Evolutionary conservation across 495 filamentous ascomycete species (phyloP).

Genomic region (Hypomontagnella monticulosa): DNA sequence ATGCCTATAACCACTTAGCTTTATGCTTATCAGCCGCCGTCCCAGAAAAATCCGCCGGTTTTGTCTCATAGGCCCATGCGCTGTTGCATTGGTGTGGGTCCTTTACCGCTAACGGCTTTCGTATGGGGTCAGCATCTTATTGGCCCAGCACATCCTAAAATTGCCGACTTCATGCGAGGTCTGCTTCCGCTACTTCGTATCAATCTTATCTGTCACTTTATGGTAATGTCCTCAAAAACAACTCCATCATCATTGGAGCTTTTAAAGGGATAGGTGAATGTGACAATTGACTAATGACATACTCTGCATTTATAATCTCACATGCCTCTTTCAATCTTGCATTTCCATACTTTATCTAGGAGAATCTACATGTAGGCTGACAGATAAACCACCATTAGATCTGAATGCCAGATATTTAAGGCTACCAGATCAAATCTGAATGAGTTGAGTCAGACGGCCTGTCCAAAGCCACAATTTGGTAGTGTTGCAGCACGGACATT

Average conservation of each 20-base stretch:
- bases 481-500: neutral
- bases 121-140: conserved; percentile 15
- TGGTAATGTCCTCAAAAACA: no score
- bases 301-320: neutral
- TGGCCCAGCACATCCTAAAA: conserved; percentile 31
- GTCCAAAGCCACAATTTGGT: neutral
- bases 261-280: conserved; percentile 1
- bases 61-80: conserved; percentile 27
- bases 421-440: conserved; percentile 10
- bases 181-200: neutral
- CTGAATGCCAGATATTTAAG: conserved; percentile 15
- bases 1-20: conserved; percentile 28
- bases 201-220: neutral
- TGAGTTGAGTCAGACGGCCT: conserved; percentile 27
- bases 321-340: neutral
- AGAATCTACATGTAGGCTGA: neutral
- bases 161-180: conserved; percentile 31
- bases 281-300: neutral
- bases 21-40: conserved; percentile 35
- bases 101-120: conserved; percentile 21
- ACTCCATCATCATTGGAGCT: conserved; percentile 25
- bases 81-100: conserved; percentile 12
- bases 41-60: conserved; percentile 26
- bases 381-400: neutral
- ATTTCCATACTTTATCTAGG: neutral